A percentile compares a stretch with the other conserved stretches of the same genome.
Conservation (phyloP, 306 rosid species). For the Neltuma alba region DNA sequence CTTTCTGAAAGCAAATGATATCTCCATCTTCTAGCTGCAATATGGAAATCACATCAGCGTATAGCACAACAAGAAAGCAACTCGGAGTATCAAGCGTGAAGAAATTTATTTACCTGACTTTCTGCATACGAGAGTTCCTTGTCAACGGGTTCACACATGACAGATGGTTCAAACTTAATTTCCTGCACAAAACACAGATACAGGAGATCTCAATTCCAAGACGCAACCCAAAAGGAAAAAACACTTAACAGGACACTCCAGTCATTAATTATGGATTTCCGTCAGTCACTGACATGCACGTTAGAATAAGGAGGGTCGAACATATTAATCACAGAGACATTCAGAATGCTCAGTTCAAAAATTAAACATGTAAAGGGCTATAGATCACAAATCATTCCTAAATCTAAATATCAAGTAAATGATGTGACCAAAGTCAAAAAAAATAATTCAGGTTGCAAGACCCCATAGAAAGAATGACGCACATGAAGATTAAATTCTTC, state of each 20-base stretch:
- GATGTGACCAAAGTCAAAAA: no score
- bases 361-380: no score
- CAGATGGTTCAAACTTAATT: constrained; percentile 91
- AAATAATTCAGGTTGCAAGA: no score
- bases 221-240: not conserved
- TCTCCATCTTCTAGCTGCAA: constrained; percentile 95
- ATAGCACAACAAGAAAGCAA: constrained; percentile 12
- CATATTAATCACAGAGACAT: no score
- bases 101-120: constrained; percentile 65
- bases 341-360: no score
- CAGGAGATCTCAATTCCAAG: constrained; percentile 25
- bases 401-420: no score
- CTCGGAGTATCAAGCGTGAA: constrained; percentile 1
- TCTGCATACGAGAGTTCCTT: constrained; percentile 72
- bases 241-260: no score
- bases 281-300: no score
- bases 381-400: no score
- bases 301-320: no score
- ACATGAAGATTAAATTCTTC: not conserved
- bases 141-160: constrained; percentile 93
- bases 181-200: constrained; percentile 54
- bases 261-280: no score
- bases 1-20: constrained; percentile 88
- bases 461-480: not conserved
- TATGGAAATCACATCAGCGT: constrained; percentile 25